These are phyloP conservation scores for Rhynchospora tenuis DNA, from an alignment of 176 grass and related monocot species.

Conservation along the genomic window DNA sequence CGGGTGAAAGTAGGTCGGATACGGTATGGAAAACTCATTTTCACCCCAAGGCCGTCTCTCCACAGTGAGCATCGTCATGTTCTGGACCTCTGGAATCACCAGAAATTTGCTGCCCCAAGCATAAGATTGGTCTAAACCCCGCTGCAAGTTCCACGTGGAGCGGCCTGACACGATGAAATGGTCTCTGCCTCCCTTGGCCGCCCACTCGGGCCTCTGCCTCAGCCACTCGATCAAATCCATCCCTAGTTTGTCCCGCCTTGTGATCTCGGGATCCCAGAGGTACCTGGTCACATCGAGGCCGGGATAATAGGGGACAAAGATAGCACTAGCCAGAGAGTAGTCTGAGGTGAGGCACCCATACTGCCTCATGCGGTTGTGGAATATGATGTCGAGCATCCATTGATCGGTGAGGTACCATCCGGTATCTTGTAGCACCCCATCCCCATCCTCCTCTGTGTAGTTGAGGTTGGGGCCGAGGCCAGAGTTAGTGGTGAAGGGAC, in stretches of 20 bases:
- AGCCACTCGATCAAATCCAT: constrained; percentile 26
- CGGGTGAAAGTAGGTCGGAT: constrained; percentile 76
- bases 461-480: constrained; percentile 25
- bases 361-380: constrained; percentile 33
- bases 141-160: constrained; percentile 59
- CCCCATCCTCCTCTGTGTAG: background rate
- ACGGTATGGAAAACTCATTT: constrained; percentile 43
- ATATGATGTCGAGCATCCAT: constrained; percentile 33
- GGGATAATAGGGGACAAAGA: constrained; percentile 31
- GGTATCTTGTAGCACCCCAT: background rate
- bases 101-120: constrained; percentile 58
- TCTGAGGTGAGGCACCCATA: constrained; percentile 30
- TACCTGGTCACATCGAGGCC: constrained; percentile 31
- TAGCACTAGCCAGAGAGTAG: constrained; percentile 18
- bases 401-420: constrained; percentile 36
- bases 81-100: constrained; percentile 34
- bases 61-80: constrained; percentile 55
- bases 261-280: constrained; percentile 19
- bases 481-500: constrained; percentile 14
- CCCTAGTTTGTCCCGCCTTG: constrained; percentile 18
- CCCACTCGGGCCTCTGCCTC: constrained; percentile 26
- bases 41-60: constrained; percentile 38
- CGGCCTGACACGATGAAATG: constrained; percentile 64
- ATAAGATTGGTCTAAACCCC: constrained; percentile 16
- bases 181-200: constrained; percentile 21